Conservation (phyloP, 306 rosid genomes). For the Cicer pinnatifidum region DNA sequence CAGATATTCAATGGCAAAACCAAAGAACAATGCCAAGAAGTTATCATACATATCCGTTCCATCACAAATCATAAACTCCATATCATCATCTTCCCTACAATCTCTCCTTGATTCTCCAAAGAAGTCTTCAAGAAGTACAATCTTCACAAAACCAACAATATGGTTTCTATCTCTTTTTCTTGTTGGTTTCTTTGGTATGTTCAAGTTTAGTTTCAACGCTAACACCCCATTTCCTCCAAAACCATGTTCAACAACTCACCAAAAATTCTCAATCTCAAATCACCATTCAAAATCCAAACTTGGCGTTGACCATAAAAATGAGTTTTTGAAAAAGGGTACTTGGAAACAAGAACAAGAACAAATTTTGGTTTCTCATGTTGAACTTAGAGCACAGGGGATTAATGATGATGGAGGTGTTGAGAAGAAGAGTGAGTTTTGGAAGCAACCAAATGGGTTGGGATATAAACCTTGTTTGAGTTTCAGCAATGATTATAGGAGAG, state of each 20-base stretch:
- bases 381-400: conserved; percentile 42
- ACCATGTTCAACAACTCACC: conserved; percentile 59
- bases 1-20: conserved; percentile 62
- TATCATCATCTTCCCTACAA: conserved; percentile 83
- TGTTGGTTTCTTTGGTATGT: conserved; percentile 66
- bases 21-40: conserved; percentile 67
- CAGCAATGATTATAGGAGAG: conserved; percentile 60
- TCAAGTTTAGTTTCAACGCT: conserved; percentile 55
- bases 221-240: conserved; percentile 53
- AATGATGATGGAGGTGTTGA: conserved; percentile 1
- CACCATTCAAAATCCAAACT: conserved; percentile 43
- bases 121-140: conserved; percentile 60
- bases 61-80: conserved; percentile 83
- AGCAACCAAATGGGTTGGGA: conserved; percentile 86
- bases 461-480: conserved; percentile 77
- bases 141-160: conserved; percentile 53
- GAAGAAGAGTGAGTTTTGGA: conserved; percentile 67
- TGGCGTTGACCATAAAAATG: conserved; percentile 42
- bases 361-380: conserved; percentile 40
- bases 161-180: conserved; percentile 68
- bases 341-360: conserved; percentile 13
- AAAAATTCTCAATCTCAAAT: conserved; percentile 45
- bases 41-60: conserved; percentile 88
- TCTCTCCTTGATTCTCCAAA: conserved; percentile 84
- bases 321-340: conserved; percentile 7